These are phyloP conservation scores for Albizia julibrissin DNA, from an alignment of 306 rosid species.

Conservation along the genomic window DNA sequence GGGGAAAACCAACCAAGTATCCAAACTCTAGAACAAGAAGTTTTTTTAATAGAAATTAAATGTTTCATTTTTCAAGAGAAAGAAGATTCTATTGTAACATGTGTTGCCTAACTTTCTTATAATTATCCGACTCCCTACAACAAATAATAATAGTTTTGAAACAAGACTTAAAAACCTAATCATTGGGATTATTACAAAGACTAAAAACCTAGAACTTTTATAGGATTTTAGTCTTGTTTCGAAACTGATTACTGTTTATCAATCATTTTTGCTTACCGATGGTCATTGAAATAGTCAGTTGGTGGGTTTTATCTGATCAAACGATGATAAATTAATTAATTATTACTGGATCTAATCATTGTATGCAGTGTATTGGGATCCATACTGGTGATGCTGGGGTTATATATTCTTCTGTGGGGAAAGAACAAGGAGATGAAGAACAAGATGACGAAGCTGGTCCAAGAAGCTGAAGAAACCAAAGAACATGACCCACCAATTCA, in stretches of 20 bases:
- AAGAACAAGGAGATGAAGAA: constrained; percentile 63
- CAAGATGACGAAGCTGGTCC: constrained; percentile 21
- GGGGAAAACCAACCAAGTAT: not conserved
- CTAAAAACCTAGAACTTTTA: no score
- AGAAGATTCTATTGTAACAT: not conserved
- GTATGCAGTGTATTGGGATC: constrained; percentile 54
- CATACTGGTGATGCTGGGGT: constrained; percentile 53
- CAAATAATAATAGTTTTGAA: not conserved
- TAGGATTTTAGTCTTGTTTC: no score
- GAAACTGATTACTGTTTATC: no score
- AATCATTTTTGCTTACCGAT: no score
- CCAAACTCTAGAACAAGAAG: not conserved
- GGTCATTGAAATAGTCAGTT: not conserved
- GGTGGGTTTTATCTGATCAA: not conserved
- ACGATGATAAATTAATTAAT: not conserved
- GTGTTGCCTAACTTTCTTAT: not conserved
- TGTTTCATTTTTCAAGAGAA: not conserved
- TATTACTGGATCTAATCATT: not conserved
- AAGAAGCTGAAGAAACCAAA: constrained; percentile 43
- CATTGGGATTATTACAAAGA: no score
- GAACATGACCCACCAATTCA: constrained; percentile 43
- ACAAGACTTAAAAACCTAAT: not conserved
- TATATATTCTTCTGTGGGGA: constrained; percentile 72
- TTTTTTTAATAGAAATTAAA: no score
- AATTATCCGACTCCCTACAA: not conserved